phyloP scores from a whole-genome alignment of 345 rosid species.

The Camelina sativa region DNA sequence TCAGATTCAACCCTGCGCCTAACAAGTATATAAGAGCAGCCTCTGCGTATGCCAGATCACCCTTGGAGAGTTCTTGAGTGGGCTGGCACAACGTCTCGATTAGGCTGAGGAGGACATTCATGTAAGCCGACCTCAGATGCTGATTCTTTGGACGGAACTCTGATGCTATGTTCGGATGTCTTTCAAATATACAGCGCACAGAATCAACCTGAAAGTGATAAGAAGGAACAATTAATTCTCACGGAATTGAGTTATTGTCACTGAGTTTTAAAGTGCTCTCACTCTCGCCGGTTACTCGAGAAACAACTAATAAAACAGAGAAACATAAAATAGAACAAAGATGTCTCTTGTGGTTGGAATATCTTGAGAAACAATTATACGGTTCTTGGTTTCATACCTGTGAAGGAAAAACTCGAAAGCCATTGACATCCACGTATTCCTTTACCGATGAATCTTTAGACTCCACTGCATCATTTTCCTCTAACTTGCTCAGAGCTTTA shows the following conservation, averaged over 20 bases:
- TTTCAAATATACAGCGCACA: slow-evolving; percentile 25
- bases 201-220: slow-evolving; percentile 21
- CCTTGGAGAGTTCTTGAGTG: slow-evolving; percentile 8
- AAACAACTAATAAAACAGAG: neutral
- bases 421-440: slow-evolving; percentile 9
- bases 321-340: neutral
- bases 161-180: slow-evolving; percentile 16
- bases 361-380: neutral
- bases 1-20: slow-evolving; percentile 4
- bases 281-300: neutral
- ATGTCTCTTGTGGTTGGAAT: neutral
- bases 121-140: slow-evolving; percentile 18
- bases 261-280: neutral
- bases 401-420: slow-evolving; percentile 18
- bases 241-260: too few species aligned
- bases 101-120: slow-evolving; percentile 17
- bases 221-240: too few species aligned
- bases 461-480: neutral
- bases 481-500: neutral
- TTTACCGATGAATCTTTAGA: neutral
- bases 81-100: slow-evolving; percentile 9
- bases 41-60: neutral
- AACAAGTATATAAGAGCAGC: slow-evolving; percentile 2
- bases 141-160: slow-evolving; percentile 10
- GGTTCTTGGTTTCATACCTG: slow-evolving; percentile 16